Base-by-base conservation (phyloP, 2,329 filamentous ascomycete genomes). In the Pestalotiopsis fici region DNA sequence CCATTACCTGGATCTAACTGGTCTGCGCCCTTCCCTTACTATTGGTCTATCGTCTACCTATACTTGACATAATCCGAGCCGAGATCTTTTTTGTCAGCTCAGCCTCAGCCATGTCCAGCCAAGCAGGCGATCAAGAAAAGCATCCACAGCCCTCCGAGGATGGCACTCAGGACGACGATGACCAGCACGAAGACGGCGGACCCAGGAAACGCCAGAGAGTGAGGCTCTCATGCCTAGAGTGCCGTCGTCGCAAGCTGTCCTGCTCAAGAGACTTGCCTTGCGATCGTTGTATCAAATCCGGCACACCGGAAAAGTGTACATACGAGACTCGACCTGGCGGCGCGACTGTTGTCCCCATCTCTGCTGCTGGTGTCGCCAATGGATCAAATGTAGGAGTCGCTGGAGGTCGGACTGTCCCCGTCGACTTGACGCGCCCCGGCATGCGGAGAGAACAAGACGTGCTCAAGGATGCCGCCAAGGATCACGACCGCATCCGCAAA, bases 201-300 rank as follows among this genome's bases (percentile, higher is more conserved):
- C 80, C 81, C 11, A 82, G 87, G 68, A 90, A 90, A 78, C 80
- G 87, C 37, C 87, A 89, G 79, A 83, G 87, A 47, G 85, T 89
- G 59, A 81, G 87, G 18, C 81, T 90, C 56, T 88, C 86, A 60
- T 90, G 87, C 70, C 82, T 89, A 55, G 87, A 89, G 72, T 90
- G 87, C 71, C 85, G 87, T 55, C 83, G 87, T 65, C 82, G 87
- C 66, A 90, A 90, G 79, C 80, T 89, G 47, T 89, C 87, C 28
- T 90, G 87, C 75, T 88, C 89, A 76, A 82, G 87, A 68, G 87
- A 87, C 74, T 83, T 88, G 71, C 87, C 87, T 27, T 90, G 87
- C 74, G 86, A 88, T 76, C 85, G 87, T 59, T 90, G 87, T 76
- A 83, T 89, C 76, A 89, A 88, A 78, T 88, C 86, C 68, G 87